These are phyloP conservation scores for Xylaria sp. DNA, from an alignment of 2,329 filamentous ascomycete genomes.

Conservation along the genomic window DNA sequence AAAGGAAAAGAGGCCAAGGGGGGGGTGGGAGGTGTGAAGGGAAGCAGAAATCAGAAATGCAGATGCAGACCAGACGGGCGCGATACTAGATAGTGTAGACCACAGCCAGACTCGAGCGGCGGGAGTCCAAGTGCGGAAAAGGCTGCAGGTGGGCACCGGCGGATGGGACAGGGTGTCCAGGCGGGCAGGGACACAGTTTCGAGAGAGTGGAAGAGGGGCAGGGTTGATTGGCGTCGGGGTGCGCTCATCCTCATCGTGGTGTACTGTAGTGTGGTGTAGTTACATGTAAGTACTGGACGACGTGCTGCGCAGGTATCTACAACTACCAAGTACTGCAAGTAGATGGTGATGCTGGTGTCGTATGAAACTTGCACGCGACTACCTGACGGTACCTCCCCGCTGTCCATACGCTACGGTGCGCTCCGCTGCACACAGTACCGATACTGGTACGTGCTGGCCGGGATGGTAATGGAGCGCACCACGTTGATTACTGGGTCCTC, in stretches of 20 bases:
- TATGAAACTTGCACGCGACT: too few relatives aligned
- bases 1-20: not conserved
- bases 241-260: slow-evolving; percentile 23
- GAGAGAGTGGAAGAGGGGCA: slow-evolving; percentile 30
- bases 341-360: too few relatives aligned
- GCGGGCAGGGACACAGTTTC: slow-evolving; percentile 21
- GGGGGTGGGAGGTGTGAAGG: slow-evolving; percentile 14
- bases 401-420: too few relatives aligned
- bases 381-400: not conserved
- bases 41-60: slow-evolving; percentile 5
- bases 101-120: not conserved
- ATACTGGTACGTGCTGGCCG: not conserved
- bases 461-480: slow-evolving; percentile 13
- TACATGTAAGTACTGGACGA: too few relatives aligned
- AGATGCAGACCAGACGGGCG: not conserved
- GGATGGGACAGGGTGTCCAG: slow-evolving; percentile 10
- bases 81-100: too few relatives aligned
- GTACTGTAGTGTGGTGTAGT: too few relatives aligned
- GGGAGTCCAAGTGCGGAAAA: slow-evolving; percentile 21
- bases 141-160: slow-evolving; percentile 14
- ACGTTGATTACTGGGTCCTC: slow-evolving; percentile 15
- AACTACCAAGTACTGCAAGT: too few relatives aligned
- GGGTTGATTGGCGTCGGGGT: slow-evolving; percentile 27
- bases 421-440: too few relatives aligned
- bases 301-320: too few relatives aligned